phyloP scores from a whole-genome alignment of 1,284 basidiomycete species.

The Fomitopsis betulina region DNA sequence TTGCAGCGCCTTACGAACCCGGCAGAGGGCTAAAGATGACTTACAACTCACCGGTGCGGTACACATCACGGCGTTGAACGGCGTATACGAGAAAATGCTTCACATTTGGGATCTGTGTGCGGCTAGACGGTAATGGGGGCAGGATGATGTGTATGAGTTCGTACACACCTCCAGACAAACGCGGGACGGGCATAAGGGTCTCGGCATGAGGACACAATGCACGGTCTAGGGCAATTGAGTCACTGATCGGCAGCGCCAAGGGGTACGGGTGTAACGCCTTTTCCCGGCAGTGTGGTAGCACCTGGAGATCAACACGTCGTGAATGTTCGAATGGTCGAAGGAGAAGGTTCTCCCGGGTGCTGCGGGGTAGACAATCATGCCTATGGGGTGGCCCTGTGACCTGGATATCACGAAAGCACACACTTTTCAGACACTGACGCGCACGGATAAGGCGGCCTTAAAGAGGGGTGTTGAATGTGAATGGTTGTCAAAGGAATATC shows the following conservation, averaged over 20 bases:
- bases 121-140: too few species aligned
- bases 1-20: too few species aligned
- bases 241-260: background rate
- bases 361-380: background rate
- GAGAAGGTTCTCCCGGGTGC: background rate
- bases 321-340: background rate
- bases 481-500: background rate
- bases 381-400: background rate
- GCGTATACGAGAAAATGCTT: too few species aligned
- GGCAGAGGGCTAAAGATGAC: too few species aligned
- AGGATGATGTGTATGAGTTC: too few species aligned
- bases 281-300: background rate
- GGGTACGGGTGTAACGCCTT: background rate
- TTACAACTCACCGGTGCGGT: too few species aligned
- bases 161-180: too few species aligned
- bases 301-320: background rate
- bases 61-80: too few species aligned
- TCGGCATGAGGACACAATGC: background rate
- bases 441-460: background rate
- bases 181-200: too few species aligned
- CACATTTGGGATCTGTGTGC: too few species aligned
- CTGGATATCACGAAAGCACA: background rate
- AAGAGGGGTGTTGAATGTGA: background rate
- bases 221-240: background rate
- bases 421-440: too few species aligned